phyloP scores from a whole-genome alignment of 164 flowering plant genomes.

The Warburgia ugandensis region DNA sequence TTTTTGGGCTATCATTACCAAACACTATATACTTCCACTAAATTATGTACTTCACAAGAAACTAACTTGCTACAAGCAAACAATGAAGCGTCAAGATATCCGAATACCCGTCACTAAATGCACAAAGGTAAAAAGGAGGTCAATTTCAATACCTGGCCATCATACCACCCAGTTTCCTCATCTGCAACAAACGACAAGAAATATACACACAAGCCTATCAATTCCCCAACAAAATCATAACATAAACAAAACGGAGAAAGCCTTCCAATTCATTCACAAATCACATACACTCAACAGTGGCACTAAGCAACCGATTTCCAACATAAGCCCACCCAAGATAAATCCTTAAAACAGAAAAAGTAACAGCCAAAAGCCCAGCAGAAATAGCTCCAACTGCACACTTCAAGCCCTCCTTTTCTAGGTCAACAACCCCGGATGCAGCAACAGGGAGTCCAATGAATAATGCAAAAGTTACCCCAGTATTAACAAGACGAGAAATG shows the following conservation, averaged over 20 bases:
- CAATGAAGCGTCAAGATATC: not conserved
- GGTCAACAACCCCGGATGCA: conserved; percentile 55
- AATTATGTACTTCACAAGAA: too few species aligned
- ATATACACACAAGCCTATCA: not conserved
- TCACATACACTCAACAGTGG: too few species aligned
- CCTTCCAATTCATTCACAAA: conserved; percentile 41
- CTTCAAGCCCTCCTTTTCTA: conserved; percentile 44
- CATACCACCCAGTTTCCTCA: conserved; percentile 99
- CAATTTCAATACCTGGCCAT: conserved; percentile 61
- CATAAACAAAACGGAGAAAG: not conserved
- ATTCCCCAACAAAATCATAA: not conserved
- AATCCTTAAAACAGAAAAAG: too few species aligned
- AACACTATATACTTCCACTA: too few species aligned
- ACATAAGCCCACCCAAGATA: conserved; percentile 97
- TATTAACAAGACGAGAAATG: conserved; percentile 35
- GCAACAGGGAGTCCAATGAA: conserved; percentile 81
- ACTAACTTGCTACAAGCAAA: too few species aligned
- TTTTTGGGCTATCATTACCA: too few species aligned
- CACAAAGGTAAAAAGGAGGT: not conserved
- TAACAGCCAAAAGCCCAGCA: conserved; percentile 65
- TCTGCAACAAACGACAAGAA: conserved; percentile 33
- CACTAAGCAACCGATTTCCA: conserved; percentile 88
- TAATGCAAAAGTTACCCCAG: conserved; percentile 57
- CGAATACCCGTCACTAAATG: too few species aligned
- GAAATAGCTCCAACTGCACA: conserved; percentile 46